Percentiles rank a stretch among this genome's conserved stretches.
phyloP scores from a whole-genome alignment of 192 early-diverging fungal species.

The Backusella liffmaniae region DNA sequence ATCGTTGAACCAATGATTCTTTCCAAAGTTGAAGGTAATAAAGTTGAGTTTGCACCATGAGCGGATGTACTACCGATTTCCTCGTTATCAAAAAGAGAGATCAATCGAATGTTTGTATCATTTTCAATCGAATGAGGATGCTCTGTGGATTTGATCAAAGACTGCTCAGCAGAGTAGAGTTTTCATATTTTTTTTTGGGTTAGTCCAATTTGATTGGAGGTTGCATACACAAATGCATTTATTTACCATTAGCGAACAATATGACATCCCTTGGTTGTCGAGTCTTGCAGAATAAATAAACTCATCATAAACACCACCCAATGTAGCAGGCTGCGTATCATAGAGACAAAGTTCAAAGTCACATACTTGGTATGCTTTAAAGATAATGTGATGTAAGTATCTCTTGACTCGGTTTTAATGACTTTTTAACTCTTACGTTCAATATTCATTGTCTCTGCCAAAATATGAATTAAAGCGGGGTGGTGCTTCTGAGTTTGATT shows the following conservation, averaged over 20 bases:
- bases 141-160: background rate
- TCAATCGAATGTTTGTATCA: constrained; percentile 78
- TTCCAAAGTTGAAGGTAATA: constrained; percentile 74
- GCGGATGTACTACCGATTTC: constrained; percentile 93
- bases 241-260: constrained; percentile 71
- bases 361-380: constrained; percentile 65
- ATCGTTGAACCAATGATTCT: constrained; percentile 52
- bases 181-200: background rate
- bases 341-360: constrained; percentile 98
- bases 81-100: constrained; percentile 97
- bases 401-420: too few species aligned
- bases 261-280: constrained; percentile 97
- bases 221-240: background rate
- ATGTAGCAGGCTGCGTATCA: constrained; percentile 86
- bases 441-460: constrained; percentile 73
- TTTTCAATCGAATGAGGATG: constrained; percentile 17
- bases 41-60: constrained; percentile 89
- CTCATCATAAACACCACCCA: constrained; percentile 91
- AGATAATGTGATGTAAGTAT: background rate
- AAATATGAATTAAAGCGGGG: constrained; percentile 71
- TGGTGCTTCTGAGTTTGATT: constrained; percentile 69
- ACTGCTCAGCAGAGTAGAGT: background rate
- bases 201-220: background rate
- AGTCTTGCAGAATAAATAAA: constrained; percentile 91
- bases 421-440: constrained; percentile 34